A percentile compares a stretch with the other conserved stretches of the same genome.
These are phyloP conservation scores for Aspergillus texensis DNA, from an alignment of 2,329 filamentous ascomycete species.

Conservation along the genomic window DNA sequence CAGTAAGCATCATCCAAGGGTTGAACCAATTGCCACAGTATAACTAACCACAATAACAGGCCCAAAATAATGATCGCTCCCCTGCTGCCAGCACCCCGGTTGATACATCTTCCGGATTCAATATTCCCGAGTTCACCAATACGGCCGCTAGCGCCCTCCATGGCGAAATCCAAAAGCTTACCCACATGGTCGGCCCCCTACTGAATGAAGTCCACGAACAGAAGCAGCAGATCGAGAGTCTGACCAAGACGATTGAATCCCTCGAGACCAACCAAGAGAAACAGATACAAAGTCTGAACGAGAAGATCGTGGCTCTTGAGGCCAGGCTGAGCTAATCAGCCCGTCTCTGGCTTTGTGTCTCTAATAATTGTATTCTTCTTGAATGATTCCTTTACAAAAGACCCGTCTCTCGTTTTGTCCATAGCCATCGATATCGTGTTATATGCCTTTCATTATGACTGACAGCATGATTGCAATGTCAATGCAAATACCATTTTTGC, in stretches of 20 bases:
- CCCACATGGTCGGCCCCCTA: background rate
- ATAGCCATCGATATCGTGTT: slow-evolving; percentile 19
- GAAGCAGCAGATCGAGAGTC: slow-evolving; percentile 70
- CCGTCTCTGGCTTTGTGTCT: background rate
- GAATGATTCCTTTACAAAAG: slow-evolving; percentile 10
- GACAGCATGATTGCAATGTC: slow-evolving; percentile 21
- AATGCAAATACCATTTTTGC: slow-evolving; percentile 11
- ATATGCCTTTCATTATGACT: slow-evolving; percentile 13
- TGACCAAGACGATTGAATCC: slow-evolving; percentile 74
- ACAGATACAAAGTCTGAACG: slow-evolving; percentile 70
- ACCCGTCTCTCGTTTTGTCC: slow-evolving; percentile 17
- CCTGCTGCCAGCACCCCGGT: slow-evolving; percentile 39
- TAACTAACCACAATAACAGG: background rate
- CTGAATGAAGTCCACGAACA: slow-evolving; percentile 72
- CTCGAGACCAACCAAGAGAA: slow-evolving; percentile 76
- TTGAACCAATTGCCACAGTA: background rate
- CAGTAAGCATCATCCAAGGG: slow-evolving; percentile 20
- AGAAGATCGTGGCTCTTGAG: slow-evolving; percentile 81
- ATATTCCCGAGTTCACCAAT: slow-evolving; percentile 30
- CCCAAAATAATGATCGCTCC: slow-evolving; percentile 22
- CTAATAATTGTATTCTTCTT: slow-evolving; percentile 13
- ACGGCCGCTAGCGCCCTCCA: slow-evolving; percentile 58
- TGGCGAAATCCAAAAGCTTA: slow-evolving; percentile 8
- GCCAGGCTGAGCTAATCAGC: slow-evolving; percentile 61
- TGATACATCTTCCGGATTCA: slow-evolving; percentile 24